A percentile compares a stretch with the other conserved stretches of the same genome.
Conservation (phyloP, 2,329 filamentous ascomycete species). For the Orbilia quercus region DNA sequence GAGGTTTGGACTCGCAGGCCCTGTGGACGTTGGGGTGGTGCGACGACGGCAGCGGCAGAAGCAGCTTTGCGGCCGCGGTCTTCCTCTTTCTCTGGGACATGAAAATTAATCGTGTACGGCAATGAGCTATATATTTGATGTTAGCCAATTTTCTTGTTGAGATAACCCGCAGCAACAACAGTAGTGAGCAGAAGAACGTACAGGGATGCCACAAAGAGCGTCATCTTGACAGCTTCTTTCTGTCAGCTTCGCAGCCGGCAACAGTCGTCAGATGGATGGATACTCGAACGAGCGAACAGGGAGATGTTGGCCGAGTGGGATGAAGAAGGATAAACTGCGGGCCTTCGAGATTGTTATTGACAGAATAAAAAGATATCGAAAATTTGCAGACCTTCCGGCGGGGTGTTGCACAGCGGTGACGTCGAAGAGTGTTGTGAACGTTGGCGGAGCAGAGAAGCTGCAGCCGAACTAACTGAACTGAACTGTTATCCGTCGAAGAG, state of each 20-base stretch:
- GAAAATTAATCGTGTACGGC: constrained; percentile 91
- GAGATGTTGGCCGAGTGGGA: background rate
- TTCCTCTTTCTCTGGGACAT: constrained; percentile 67
- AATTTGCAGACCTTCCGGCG: constrained; percentile 4
- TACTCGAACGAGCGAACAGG: constrained; percentile 14
- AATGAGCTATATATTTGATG: constrained; percentile 73
- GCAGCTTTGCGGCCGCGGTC: constrained; percentile 63
- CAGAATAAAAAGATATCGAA: constrained; percentile 2
- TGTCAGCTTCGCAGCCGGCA: constrained; percentile 1
- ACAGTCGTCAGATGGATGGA: constrained; percentile 1
- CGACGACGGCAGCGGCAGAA: constrained; percentile 60
- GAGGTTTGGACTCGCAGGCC: constrained; percentile 58
- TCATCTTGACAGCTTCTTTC: constrained; percentile 62
- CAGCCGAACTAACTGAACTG: constrained; percentile 13
- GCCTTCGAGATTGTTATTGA: constrained; percentile 10
- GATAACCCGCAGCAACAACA: constrained; percentile 18
- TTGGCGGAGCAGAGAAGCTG: background rate
- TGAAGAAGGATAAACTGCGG: constrained; percentile 7
- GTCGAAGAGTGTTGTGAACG: constrained; percentile 17
- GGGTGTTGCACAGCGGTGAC: constrained; percentile 49
- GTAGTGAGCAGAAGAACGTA: no score
- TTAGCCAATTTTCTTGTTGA: constrained; percentile 1
- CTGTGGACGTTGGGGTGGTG: constrained; percentile 60
- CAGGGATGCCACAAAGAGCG: constrained; percentile 68
- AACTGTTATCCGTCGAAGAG: constrained; percentile 6